Evolutionary conservation across 2,329 filamentous ascomycete species (phyloP).

Genomic region (Fusarium acutatum): DNA sequence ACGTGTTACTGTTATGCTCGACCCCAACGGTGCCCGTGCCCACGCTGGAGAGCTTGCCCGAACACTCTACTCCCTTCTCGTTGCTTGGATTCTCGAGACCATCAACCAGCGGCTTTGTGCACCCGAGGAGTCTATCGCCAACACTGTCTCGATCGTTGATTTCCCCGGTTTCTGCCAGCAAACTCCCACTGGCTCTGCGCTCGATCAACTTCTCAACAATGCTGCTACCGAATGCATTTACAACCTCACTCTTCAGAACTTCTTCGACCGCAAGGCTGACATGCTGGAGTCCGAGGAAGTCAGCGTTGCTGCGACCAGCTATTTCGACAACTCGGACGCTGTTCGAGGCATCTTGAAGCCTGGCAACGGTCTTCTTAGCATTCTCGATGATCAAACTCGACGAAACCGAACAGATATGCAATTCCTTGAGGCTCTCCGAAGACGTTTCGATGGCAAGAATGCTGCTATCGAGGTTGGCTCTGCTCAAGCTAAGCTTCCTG

Average conservation of each 20-base stretch:
- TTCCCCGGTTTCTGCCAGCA: conserved; percentile 95
- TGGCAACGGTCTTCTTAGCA: conserved; percentile 91
- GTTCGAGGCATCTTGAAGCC: conserved; percentile 91
- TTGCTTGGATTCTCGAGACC: conserved; percentile 91
- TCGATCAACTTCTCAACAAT: conserved; percentile 95
- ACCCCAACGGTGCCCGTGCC: conserved; percentile 85
- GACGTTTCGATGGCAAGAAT: conserved; percentile 95
- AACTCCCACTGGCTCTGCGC: conserved; percentile 79
- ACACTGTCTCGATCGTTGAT: conserved; percentile 94
- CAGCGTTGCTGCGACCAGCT: conserved; percentile 87
- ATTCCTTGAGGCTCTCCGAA: conserved; percentile 87
- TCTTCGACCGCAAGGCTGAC: conserved; percentile 94
- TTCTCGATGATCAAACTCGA: conserved; percentile 93
- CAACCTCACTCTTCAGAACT: conserved; percentile 92
- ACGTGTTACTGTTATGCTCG: conserved; percentile 98
- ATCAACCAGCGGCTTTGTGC: conserved; percentile 92
- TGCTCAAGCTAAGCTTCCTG: conserved; percentile 78
- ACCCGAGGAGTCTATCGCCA: conserved; percentile 85
- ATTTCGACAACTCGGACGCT: conserved; percentile 97
- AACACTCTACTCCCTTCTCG: conserved; percentile 91
- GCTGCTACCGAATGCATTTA: conserved; percentile 92
- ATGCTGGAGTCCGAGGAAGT: conserved; percentile 95
- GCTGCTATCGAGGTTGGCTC: conserved; percentile 84
- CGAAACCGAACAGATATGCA: conserved; percentile 90
- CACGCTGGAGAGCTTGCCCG: conserved; percentile 95